These are phyloP conservation scores for Paulownia fortunei DNA, from an alignment of 257 asterid species.

Conservation along the genomic window DNA sequence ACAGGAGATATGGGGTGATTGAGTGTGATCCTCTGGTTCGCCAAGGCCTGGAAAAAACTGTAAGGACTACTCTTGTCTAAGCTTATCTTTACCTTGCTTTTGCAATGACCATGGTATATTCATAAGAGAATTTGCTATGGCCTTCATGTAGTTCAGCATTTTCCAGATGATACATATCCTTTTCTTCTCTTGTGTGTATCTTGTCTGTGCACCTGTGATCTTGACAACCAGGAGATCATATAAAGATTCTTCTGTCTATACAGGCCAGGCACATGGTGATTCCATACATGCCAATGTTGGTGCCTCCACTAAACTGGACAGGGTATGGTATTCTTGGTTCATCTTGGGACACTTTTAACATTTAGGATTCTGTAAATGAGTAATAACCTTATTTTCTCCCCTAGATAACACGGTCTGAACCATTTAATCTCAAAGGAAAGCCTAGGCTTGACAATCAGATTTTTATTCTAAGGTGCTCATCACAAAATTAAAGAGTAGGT, in stretches of 20 bases:
- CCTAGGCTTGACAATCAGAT: not conserved
- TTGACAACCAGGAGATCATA: constrained; percentile 12
- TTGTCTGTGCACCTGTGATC: not conserved
- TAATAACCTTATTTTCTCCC: not conserved
- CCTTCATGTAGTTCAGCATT: constrained; percentile 9
- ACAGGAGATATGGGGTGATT: constrained; percentile 90
- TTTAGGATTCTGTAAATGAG: not conserved
- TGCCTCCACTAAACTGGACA: constrained; percentile 90
- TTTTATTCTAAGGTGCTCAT: not conserved
- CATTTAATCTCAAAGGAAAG: not conserved
- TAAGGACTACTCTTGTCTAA: constrained; percentile 41
- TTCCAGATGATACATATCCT: not conserved
- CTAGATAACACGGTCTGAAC: not conserved
- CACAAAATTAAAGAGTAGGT: too few species aligned
- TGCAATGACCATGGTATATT: not conserved
- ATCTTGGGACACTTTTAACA: not conserved
- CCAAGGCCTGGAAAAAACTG: constrained; percentile 94
- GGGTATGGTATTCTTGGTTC: constrained; percentile 63
- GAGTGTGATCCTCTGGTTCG: constrained; percentile 94
- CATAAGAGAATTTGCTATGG: not conserved
- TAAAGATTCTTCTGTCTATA: constrained; percentile 30
- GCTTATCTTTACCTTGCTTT: not conserved
- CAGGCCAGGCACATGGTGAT: constrained; percentile 99
- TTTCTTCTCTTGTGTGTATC: constrained; percentile 3
- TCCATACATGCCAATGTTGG: constrained; percentile 98